These are phyloP conservation scores for Przewalskia tangutica DNA, from an alignment of 257 asterid genomes.

Conservation along the genomic window DNA sequence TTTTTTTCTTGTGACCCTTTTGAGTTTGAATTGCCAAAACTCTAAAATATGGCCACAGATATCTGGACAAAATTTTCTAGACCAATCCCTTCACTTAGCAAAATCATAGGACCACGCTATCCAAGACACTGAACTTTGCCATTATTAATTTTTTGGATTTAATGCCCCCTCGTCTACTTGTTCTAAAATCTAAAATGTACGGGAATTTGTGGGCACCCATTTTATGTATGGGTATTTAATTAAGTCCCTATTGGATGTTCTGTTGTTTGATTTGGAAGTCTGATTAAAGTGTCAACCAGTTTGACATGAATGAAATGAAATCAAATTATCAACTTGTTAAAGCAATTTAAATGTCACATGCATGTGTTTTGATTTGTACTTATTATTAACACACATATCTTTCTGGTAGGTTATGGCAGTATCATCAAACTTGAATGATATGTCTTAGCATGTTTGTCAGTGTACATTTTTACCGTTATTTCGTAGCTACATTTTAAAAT, in stretches of 20 bases:
- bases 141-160: neutral
- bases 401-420: no score
- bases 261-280: neutral
- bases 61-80: neutral
- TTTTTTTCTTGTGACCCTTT: neutral
- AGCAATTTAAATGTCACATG: no score
- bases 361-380: no score
- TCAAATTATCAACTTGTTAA: no score
- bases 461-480: no score
- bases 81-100: neutral
- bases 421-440: neutral
- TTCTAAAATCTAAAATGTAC: neutral
- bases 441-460: neutral
- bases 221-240: neutral
- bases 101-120: constrained; percentile 7
- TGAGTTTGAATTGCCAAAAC: neutral
- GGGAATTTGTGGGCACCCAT: neutral
- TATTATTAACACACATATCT: no score
- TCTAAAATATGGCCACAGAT: neutral
- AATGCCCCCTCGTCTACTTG: neutral
- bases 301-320: neutral
- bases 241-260: neutral
- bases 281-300: neutral
- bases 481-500: neutral
- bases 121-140: neutral